Evolutionary conservation across 768 basidiomycete species (phyloP).

Genomic region (Agaricus sinodeliciosus): DNA sequence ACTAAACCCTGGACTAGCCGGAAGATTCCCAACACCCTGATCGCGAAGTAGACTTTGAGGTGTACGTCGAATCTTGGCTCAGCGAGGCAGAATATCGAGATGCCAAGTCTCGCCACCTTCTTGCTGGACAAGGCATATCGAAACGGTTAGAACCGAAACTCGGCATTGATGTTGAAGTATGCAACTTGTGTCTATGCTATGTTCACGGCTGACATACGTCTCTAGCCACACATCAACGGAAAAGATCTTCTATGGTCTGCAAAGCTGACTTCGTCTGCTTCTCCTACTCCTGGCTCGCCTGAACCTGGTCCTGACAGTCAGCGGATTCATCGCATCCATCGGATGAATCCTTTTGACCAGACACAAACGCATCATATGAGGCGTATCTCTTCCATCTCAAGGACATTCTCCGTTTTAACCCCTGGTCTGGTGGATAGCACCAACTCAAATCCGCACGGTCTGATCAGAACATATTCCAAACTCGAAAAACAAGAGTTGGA

Average conservation of each 20-base stretch:
- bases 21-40: constrained; percentile 76
- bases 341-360: constrained; percentile 44
- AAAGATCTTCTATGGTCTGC: constrained; percentile 72
- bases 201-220: not conserved
- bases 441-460: constrained; percentile 29
- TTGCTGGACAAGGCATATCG: constrained; percentile 66
- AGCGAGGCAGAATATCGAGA: constrained; percentile 65
- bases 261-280: constrained; percentile 30
- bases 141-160: constrained; percentile 37
- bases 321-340: constrained; percentile 31
- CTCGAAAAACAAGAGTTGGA: constrained; percentile 87
- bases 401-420: constrained; percentile 22
- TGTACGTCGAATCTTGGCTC: constrained; percentile 76
- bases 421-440: constrained; percentile 47
- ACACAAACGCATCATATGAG: constrained; percentile 20
- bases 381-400: constrained; percentile 35
- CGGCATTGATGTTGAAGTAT: constrained; percentile 31
- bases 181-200: constrained; percentile 5
- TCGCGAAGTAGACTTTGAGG: constrained; percentile 56
- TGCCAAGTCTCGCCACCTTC: constrained; percentile 51
- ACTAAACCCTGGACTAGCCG: constrained; percentile 38
- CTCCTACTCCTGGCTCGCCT: constrained; percentile 27
- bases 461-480: constrained; percentile 39
- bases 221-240: constrained; percentile 26
- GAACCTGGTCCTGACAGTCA: constrained; percentile 12